A percentile compares a stretch with the other conserved stretches of the same genome.
phyloP scores from a whole-genome alignment of 1,284 basidiomycete species.

The Hypsizygus ulmarius region DNA sequence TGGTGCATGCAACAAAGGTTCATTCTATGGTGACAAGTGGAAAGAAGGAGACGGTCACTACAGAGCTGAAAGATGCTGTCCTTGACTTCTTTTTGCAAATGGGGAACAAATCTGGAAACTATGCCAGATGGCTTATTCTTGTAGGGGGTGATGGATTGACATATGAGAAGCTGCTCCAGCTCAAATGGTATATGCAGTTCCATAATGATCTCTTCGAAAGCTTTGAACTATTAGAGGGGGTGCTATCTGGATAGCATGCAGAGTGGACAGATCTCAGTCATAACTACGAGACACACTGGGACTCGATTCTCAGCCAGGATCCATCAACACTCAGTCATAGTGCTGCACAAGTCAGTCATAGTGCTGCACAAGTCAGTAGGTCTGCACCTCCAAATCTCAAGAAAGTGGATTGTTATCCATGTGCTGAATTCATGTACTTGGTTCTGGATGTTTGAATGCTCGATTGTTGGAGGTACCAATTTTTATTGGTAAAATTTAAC shows the following conservation, averaged over 20 bases:
- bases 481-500: no score
- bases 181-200: constrained; percentile 31
- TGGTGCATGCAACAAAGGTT: constrained; percentile 12
- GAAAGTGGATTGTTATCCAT: constrained; percentile 31
- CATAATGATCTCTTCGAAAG: constrained; percentile 24
- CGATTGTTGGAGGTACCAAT: constrained; percentile 27
- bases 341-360: constrained; percentile 17
- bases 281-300: constrained; percentile 15
- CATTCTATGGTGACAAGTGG: constrained; percentile 27
- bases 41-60: constrained; percentile 27
- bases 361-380: constrained; percentile 8
- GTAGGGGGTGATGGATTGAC: constrained; percentile 34
- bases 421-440: constrained; percentile 17
- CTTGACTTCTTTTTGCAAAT: constrained; percentile 30
- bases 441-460: constrained; percentile 28
- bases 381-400: constrained; percentile 23
- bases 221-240: constrained; percentile 21
- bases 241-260: constrained; percentile 27
- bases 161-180: constrained; percentile 24
- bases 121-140: constrained; percentile 18
- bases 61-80: constrained; percentile 30
- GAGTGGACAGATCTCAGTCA: constrained; percentile 23
- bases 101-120: constrained; percentile 22
- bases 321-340: constrained; percentile 27
- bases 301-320: constrained; percentile 20